Conservation (phyloP, 495 filamentous ascomycete genomes). For the Neurospora africana region DNA sequence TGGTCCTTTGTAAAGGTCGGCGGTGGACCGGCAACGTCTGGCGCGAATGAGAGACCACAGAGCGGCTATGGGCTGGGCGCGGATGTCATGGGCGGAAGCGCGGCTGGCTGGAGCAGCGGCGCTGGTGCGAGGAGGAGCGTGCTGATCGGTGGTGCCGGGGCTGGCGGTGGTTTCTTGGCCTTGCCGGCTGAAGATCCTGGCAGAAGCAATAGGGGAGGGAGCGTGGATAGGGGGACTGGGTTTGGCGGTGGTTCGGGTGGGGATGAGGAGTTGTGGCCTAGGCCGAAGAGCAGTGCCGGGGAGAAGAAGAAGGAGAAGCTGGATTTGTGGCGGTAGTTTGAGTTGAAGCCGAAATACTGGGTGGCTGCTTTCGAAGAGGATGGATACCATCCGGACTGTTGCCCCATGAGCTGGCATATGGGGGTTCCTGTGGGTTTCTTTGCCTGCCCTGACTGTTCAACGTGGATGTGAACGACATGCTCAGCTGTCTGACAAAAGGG, state of each 20-base stretch:
- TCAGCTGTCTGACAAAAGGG: neutral
- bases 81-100: constrained; percentile 22
- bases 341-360: neutral
- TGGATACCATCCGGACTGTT: neutral
- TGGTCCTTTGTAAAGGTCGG: constrained; percentile 59
- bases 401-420: neutral
- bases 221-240: constrained; percentile 1
- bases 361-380: neutral
- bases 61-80: constrained; percentile 42
- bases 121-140: constrained; percentile 37
- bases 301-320: constrained; percentile 30
- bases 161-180: constrained; percentile 71
- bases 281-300: constrained; percentile 30
- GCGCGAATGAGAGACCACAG: constrained; percentile 26
- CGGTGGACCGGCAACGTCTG: constrained; percentile 6
- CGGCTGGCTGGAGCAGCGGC: constrained; percentile 30
- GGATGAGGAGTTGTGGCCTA: constrained; percentile 31
- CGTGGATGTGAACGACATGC: neutral
- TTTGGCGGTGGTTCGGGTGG: constrained; percentile 1
- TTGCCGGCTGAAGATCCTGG: constrained; percentile 43
- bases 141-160: constrained; percentile 58
- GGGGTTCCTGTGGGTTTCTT: neutral
- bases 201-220: neutral
- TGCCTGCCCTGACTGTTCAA: neutral
- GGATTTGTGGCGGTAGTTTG: constrained; percentile 34